phyloP scores from a whole-genome alignment of 1,139 yeast species.

The Sugiyamaella pinicola region DNA sequence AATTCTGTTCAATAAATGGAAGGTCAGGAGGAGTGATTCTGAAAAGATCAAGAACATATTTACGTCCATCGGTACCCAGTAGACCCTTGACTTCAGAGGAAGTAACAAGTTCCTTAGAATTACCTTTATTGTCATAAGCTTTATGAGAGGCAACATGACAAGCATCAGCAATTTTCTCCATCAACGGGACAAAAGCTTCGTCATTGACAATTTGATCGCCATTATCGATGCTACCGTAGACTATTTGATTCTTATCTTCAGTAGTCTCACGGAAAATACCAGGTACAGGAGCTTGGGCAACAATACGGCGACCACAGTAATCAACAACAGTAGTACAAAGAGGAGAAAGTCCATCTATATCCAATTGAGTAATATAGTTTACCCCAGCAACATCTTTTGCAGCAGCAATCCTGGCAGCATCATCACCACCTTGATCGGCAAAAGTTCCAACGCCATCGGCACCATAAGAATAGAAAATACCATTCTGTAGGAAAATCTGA shows the following conservation, averaged over 20 bases:
- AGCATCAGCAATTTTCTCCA: conserved; percentile 66
- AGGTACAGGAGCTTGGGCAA: conserved; percentile 97
- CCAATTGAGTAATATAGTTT: conserved; percentile 66
- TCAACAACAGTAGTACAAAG: conserved; percentile 84
- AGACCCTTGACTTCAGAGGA: conserved; percentile 86
- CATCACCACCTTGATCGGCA: conserved; percentile 71
- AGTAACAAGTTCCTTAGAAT: conserved; percentile 54
- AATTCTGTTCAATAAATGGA: conserved; percentile 60
- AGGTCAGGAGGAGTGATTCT: conserved; percentile 85
- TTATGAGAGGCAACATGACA: conserved; percentile 77
- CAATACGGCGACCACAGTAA: conserved; percentile 81
- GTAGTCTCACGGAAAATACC: conserved; percentile 69
- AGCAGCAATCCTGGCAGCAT: conserved; percentile 81
- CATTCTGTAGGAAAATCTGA: conserved; percentile 74
- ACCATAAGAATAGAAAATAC: conserved; percentile 84
- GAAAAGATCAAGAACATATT: conserved; percentile 80
- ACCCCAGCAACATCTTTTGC: conserved; percentile 79
- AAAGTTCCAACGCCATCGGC: conserved; percentile 72
- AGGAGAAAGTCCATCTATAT: conserved; percentile 64
- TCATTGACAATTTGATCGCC: conserved; percentile 51
- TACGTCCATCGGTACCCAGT: conserved; percentile 80
- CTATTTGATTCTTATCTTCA: conserved; percentile 53
- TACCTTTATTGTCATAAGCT: conserved; percentile 46
- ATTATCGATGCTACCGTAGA: conserved; percentile 76
- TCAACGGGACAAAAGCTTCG: conserved; percentile 55